Percentiles rank a stretch among this genome's conserved stretches.
These are phyloP conservation scores for Solanum hybrid DNA, from an alignment of 305 asterid genomes.

Conservation along the genomic window DNA sequence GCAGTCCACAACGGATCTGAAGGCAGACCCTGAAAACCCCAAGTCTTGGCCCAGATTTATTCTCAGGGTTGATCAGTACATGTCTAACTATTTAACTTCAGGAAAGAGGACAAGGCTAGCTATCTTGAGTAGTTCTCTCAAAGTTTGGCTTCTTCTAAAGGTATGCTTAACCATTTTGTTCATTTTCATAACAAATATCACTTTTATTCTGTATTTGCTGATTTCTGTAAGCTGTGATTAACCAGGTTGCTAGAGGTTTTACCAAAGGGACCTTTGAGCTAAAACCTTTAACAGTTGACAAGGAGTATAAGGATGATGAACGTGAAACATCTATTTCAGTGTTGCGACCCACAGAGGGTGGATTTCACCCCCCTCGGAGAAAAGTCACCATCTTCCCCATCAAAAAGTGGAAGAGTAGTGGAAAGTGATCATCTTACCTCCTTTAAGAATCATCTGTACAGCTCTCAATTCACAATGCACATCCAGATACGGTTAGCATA, in stretches of 20 bases:
- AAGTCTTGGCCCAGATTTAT: constrained; percentile 87
- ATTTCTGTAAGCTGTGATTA: background rate
- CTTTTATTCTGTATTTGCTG: background rate
- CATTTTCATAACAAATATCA: background rate
- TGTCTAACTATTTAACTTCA: constrained; percentile 84
- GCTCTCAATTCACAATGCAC: background rate
- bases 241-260: constrained; percentile 83
- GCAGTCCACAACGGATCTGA: constrained; percentile 66
- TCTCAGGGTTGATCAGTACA: constrained; percentile 80
- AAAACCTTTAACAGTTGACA: constrained; percentile 53
- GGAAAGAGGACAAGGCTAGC: constrained; percentile 91
- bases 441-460: background rate
- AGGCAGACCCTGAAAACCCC: constrained; percentile 65
- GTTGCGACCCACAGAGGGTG: constrained; percentile 40
- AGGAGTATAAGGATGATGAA: constrained; percentile 27
- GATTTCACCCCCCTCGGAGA: constrained; percentile 29
- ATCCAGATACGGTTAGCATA: background rate
- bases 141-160: constrained; percentile 96
- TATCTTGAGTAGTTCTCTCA: constrained; percentile 85
- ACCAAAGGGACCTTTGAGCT: constrained; percentile 78
- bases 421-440: constrained; percentile 30
- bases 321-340: constrained; percentile 36
- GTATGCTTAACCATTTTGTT: constrained; percentile 25
- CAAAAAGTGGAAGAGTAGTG: constrained; percentile 54
- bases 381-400: constrained; percentile 57